phyloP scores from a whole-genome alignment of 176 grass and related monocot genomes.

The Oropetium thomaeum region DNA sequence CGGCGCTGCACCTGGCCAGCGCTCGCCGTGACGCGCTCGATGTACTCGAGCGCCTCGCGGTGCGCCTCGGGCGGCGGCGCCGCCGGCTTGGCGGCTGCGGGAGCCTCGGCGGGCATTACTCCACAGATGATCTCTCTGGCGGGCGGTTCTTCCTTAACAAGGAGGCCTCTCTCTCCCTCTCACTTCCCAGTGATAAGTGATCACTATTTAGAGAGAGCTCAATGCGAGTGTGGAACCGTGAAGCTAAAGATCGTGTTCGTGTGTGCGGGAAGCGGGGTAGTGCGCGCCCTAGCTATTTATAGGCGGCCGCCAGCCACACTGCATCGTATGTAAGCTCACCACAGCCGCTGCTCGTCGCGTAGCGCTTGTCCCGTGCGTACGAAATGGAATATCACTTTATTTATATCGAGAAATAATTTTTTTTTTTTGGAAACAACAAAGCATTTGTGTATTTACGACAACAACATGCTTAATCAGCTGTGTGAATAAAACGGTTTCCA shows the following conservation, averaged over 20 bases:
- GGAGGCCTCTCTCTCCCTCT: neutral
- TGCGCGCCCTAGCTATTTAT: neutral
- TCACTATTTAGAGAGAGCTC: neutral
- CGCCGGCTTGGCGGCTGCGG: neutral
- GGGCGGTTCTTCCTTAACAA: neutral
- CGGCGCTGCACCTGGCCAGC: constrained; percentile 32
- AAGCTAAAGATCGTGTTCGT: neutral
- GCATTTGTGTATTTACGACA: no score
- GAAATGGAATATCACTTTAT: constrained; percentile 18
- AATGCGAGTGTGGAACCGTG: neutral
- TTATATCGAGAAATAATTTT: no score
- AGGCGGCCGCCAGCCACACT: neutral
- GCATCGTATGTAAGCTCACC: neutral
- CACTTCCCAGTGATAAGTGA: neutral
- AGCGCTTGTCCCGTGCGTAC: constrained; percentile 13
- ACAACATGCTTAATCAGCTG: neutral
- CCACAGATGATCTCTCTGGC: no score
- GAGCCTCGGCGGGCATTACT: constrained; percentile 13
- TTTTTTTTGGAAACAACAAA: no score
- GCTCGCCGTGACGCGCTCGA: constrained; percentile 44
- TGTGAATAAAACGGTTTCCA: neutral
- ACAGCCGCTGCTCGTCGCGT: neutral
- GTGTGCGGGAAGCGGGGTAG: neutral
- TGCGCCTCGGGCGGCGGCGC: constrained; percentile 23
- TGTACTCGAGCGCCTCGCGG: constrained; percentile 43